phyloP scores from a whole-genome alignment of 2,329 filamentous ascomycete genomes.

The Epichloe uncinata region DNA sequence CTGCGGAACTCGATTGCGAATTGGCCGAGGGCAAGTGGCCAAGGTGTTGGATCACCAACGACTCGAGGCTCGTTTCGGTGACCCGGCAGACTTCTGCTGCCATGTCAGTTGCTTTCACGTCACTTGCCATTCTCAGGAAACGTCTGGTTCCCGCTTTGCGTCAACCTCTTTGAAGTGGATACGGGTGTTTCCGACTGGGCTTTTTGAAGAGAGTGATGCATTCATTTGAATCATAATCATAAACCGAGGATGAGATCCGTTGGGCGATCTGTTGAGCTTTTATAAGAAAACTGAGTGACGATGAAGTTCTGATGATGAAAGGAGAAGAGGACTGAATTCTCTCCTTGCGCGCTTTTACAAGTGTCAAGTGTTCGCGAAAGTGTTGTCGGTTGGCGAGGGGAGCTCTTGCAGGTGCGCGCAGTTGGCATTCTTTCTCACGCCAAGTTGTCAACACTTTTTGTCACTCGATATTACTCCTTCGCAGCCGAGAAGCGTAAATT shows the following conservation, averaged over 20 bases:
- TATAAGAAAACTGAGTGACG: background rate
- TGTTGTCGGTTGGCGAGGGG: background rate
- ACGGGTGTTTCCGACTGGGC: too few relatives aligned
- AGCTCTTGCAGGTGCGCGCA: background rate
- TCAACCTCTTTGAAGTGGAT: too few relatives aligned
- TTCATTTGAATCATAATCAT: too few relatives aligned
- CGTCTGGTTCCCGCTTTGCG: too few relatives aligned
- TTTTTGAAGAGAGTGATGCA: too few relatives aligned
- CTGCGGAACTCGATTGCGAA: background rate
- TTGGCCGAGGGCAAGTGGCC: background rate
- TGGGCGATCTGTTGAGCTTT: background rate
- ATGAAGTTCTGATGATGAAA: background rate
- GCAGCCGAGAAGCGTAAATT: too few relatives aligned
- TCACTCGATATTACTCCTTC: too few relatives aligned
- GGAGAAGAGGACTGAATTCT: background rate
- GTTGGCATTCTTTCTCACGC: background rate
- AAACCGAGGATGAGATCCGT: too few relatives aligned
- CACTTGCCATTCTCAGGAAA: too few relatives aligned
- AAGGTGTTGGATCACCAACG: background rate
- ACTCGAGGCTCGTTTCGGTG: background rate
- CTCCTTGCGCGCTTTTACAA: background rate
- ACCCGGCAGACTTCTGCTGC: background rate
- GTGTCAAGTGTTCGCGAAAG: background rate
- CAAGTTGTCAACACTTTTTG: background rate
- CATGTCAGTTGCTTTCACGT: background rate